Conservation (phyloP, 2,329 filamentous ascomycete genomes). For the Reticulascus tulasneorum region DNA sequence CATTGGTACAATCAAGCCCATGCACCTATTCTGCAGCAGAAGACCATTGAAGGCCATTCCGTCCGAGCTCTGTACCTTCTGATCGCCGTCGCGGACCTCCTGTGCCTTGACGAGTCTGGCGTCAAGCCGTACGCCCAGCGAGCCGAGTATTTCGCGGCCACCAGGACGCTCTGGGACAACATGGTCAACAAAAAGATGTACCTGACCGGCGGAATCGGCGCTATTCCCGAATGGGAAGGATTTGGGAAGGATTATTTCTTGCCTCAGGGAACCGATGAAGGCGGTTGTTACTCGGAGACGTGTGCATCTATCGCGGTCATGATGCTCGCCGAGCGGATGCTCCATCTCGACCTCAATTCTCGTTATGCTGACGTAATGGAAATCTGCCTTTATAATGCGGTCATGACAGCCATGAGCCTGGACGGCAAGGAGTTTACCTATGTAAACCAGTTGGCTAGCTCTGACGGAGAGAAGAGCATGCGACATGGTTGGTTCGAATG, state of each 20-base stretch:
- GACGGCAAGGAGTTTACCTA: slow-evolving; percentile 58
- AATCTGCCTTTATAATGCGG: slow-evolving; percentile 55
- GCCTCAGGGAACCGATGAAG: slow-evolving; percentile 55
- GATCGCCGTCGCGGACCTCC: slow-evolving; percentile 53
- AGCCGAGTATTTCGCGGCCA: slow-evolving; percentile 29
- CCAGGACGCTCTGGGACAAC: slow-evolving; percentile 52
- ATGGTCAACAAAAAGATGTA: slow-evolving; percentile 62
- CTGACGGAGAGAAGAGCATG: slow-evolving; percentile 41
- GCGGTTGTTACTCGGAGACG: slow-evolving; percentile 60
- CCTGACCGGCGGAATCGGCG: slow-evolving; percentile 57
- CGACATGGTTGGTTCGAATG: slow-evolving; percentile 56
- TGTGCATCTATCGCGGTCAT: slow-evolving; percentile 57
- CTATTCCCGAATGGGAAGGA: slow-evolving; percentile 55
- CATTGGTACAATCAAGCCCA: slow-evolving; percentile 56
- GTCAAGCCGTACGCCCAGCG: slow-evolving; percentile 18
- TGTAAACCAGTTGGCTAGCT: slow-evolving; percentile 56
- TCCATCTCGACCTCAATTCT: slow-evolving; percentile 49
- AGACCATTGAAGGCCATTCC: slow-evolving; percentile 53
- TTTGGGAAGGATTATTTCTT: slow-evolving; percentile 58
- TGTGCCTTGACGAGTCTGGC: slow-evolving; percentile 30
- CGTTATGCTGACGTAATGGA: slow-evolving; percentile 58
- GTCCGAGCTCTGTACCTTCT: slow-evolving; percentile 59
- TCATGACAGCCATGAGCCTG: slow-evolving; percentile 53
- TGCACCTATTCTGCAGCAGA: slow-evolving; percentile 48
- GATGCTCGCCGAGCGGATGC: slow-evolving; percentile 54